These are phyloP conservation scores for Malus hybrid DNA, from an alignment of 331 rosid genomes.

Conservation along the genomic window DNA sequence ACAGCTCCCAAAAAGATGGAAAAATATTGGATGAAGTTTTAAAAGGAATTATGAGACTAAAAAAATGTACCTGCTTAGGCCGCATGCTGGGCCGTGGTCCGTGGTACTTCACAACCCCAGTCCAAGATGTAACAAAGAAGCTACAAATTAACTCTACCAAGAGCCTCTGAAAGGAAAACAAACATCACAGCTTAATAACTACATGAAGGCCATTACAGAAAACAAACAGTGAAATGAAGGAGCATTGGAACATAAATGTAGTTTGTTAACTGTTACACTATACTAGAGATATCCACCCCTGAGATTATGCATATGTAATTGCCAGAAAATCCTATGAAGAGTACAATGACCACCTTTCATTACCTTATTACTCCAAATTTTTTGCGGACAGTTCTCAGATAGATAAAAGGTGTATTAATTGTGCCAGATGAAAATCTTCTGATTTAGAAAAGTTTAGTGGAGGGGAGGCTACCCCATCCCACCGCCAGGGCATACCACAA, in stretches of 20 bases:
- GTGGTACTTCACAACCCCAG: conserved; percentile 97
- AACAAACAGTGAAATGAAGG: background rate
- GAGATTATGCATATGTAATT: background rate
- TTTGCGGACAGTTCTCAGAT: background rate
- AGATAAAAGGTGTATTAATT: background rate
- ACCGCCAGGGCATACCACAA: too few relatives aligned
- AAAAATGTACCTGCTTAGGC: conserved; percentile 62
- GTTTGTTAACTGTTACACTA: background rate
- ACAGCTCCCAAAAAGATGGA: background rate
- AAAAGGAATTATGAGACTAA: background rate
- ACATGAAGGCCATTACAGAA: background rate
- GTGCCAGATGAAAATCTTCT: background rate
- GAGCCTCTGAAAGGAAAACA: conserved; percentile 49
- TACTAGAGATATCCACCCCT: background rate
- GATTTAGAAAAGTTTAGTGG: too few relatives aligned
- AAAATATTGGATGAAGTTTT: background rate
- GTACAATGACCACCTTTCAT: background rate
- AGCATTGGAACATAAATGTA: background rate
- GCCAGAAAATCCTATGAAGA: background rate
- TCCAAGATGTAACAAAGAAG: conserved; percentile 99
- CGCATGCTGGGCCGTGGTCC: conserved; percentile 92
- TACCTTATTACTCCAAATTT: background rate
- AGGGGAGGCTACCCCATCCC: too few relatives aligned
- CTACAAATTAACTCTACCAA: conserved; percentile 96
- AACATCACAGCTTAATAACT: background rate